Conservation (phyloP, 192 early-diverging fungal species). For the Backusella luteola region DNA sequence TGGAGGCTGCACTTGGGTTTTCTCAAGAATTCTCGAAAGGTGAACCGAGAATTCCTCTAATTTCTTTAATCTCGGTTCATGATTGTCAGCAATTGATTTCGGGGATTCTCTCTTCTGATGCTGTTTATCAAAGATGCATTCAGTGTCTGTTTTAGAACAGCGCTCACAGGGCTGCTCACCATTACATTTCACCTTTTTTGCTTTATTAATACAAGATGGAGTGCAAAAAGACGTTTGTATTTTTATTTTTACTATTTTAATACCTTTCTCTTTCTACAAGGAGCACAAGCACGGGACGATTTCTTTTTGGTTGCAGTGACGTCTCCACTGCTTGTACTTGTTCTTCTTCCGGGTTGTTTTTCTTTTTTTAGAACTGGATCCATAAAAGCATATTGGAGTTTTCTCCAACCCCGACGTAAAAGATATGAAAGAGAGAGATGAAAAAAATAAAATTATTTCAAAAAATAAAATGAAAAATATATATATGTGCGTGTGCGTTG, state of each 20-base stretch:
- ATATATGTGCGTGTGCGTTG: too few species aligned
- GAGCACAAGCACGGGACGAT: conserved; percentile 12
- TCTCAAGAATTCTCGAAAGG: neutral
- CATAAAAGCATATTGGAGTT: conserved; percentile 5
- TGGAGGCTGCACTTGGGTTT: neutral
- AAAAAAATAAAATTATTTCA: neutral
- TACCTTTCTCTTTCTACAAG: conserved; percentile 31
- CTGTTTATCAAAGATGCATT: conserved; percentile 21
- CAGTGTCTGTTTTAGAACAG: conserved; percentile 13
- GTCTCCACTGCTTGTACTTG: neutral
- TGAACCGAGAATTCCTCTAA: conserved; percentile 1
- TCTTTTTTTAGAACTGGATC: neutral
- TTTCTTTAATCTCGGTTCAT: conserved; percentile 8
- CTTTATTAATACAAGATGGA: neutral
- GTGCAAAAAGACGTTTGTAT: neutral
- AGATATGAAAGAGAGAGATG: neutral
- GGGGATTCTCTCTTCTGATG: neutral
- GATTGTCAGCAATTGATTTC: conserved; percentile 4
- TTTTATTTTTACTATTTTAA: neutral
- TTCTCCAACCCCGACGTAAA: neutral
- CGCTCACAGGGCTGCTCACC: conserved; percentile 19
- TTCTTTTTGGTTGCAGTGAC: conserved; percentile 4
- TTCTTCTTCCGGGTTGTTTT: neutral
- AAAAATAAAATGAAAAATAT: neutral
- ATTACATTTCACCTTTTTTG: conserved; percentile 24